A percentile compares a stretch with the other conserved stretches of the same genome.
Evolutionary conservation across 768 basidiomycete genomes (phyloP).

Genomic region (Chiua virens): DNA sequence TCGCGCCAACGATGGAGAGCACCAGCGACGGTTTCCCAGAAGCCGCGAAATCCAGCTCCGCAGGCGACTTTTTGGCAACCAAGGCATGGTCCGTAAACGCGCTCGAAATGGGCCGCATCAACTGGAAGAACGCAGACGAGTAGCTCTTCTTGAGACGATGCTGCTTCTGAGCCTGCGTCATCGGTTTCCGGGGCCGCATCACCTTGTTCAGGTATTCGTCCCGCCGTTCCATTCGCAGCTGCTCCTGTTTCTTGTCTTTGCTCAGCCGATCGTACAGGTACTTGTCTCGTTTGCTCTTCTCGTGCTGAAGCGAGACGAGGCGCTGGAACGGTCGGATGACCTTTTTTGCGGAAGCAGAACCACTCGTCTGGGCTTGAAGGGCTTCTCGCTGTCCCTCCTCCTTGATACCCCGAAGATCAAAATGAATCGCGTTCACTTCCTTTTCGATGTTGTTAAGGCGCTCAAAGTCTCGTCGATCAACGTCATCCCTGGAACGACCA

Average conservation of each 20-base stretch:
- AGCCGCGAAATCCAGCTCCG: constrained; percentile 73
- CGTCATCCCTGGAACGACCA: constrained; percentile 50
- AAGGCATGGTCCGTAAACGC: constrained; percentile 70
- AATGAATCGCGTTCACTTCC: constrained; percentile 58
- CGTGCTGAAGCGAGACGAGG: constrained; percentile 64
- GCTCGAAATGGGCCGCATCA: constrained; percentile 88
- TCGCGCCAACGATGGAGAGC: constrained; percentile 71
- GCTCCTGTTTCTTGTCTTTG: constrained; percentile 77
- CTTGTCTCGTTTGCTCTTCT: constrained; percentile 80
- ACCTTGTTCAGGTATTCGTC: constrained; percentile 76
- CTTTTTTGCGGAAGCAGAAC: constrained; percentile 52
- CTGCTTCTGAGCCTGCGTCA: constrained; percentile 59
- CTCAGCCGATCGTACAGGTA: constrained; percentile 65
- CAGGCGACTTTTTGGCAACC: constrained; percentile 54
- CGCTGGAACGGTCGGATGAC: constrained; percentile 64
- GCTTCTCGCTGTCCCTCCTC: constrained; percentile 76
- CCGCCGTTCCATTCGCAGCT: constrained; percentile 66
- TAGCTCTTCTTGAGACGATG: constrained; percentile 89
- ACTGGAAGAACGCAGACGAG: constrained; percentile 74
- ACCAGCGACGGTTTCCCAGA: constrained; percentile 75
- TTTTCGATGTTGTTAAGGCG: constrained; percentile 75
- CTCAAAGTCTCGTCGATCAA: constrained; percentile 68
- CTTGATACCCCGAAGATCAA: constrained; percentile 70
- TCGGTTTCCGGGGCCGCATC: constrained; percentile 58
- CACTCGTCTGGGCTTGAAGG: constrained; percentile 40